A percentile compares a stretch with the other conserved stretches of the same genome.
Evolutionary conservation across 306 rosid species (phyloP).

Genomic region (Rosa chinensis): DNA sequence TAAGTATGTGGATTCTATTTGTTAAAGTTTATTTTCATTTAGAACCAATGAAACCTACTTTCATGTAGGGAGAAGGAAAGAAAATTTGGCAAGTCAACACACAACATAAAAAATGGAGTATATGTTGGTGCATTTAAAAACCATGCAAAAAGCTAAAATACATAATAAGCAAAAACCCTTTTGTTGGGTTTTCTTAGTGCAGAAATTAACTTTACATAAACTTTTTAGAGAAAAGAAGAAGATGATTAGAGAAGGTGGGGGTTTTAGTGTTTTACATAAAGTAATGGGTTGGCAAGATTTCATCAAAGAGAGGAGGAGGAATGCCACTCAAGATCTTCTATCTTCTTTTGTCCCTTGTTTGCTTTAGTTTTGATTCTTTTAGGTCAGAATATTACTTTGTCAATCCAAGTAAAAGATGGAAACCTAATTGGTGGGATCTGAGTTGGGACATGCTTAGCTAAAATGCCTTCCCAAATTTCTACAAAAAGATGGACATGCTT

Average conservation of each 20-base stretch:
- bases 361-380: not conserved
- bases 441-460: conserved; percentile 8
- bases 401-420: not conserved
- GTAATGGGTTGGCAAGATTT: conserved; percentile 20
- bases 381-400: conserved; percentile 15
- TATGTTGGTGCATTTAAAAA: not conserved
- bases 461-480: conserved; percentile 5
- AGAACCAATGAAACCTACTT: no score
- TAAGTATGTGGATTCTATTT: no score
- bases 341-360: conserved; percentile 7
- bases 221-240: not conserved
- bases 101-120: not conserved
- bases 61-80: no score
- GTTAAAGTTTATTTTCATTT: no score
- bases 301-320: not conserved
- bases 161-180: not conserved
- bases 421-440: not conserved
- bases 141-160: not conserved
- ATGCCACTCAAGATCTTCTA: conserved; percentile 11
- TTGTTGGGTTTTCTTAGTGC: not conserved
- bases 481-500: conserved; percentile 10
- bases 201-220: not conserved
- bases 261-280: not conserved
- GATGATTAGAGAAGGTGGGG: conserved; percentile 1
- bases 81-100: not conserved